Base-by-base conservation (phyloP, 2,329 filamentous ascomycete species). In the Calonectria henricotiae region DNA sequence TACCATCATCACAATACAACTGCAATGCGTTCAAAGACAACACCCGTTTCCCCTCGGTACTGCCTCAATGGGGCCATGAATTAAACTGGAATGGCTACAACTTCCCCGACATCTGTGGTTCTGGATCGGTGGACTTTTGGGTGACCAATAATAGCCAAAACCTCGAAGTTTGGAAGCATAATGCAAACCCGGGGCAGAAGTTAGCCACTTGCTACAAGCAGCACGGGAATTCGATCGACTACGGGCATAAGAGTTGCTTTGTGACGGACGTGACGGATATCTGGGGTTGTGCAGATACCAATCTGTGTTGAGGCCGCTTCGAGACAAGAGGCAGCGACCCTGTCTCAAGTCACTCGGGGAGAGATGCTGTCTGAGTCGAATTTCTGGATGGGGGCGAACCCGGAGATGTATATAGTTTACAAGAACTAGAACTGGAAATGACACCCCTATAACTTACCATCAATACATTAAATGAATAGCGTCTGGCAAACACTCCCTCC, bases 131-230 rank as follows among this genome's bases (percentile, higher is more conserved):
- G 1, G 64, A 67, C 32, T 67, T 67, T 43, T 67, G 55, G 51
- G 41, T 39, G 15, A 61, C 32, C 13, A 54, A 62, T 27, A 46
- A 46, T 17, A 46, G 37, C 35, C 6, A 35, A 9, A 67, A 39
- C 41, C 44, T 67, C 11, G 46, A 62, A 47, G 58, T 54, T 5
- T 67, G 44, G 35, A 62, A 41, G 25, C 46, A 67, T 46, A 62
- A 62, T 30, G 55, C 55, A 9, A 62, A 62, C 15, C 37, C 46
- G 4, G 35, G 55, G 13, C 35, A 46, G 37, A 54, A 44, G 44
- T 25, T 54, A 46, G 55, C 46, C 5, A 62, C 55, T 35, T 62
- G 55, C 46, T 67, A 67, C 30, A 67, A 62, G 44, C 44, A 67
- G n/a, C 44, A 62, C 8, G 39, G 55, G 27, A 32, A 44, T 32